These are phyloP conservation scores for Colletotrichum sansevieriae DNA, from an alignment of 2,329 filamentous ascomycete species.

Conservation along the genomic window DNA sequence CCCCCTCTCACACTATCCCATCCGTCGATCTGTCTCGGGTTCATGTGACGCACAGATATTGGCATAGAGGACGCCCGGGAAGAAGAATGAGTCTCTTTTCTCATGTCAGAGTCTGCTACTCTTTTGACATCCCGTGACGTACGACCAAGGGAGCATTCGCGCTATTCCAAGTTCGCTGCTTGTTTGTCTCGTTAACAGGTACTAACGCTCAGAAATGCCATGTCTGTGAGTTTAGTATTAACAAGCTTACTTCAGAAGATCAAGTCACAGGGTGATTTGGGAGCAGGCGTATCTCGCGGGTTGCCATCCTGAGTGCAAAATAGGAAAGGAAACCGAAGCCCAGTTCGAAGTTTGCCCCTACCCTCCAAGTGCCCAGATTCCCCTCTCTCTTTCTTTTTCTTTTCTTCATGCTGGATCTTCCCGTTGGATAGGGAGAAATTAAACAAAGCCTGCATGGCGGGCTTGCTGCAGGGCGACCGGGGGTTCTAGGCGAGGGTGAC, in stretches of 20 bases:
- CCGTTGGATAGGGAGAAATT: neutral
- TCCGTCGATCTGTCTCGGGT: constrained; percentile 17
- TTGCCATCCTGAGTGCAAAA: neutral
- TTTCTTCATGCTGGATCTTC: no score
- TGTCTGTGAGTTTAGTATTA: constrained; percentile 7
- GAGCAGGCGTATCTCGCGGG: neutral
- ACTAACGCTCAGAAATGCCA: neutral
- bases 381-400: no score
- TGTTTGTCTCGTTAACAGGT: constrained; percentile 14
- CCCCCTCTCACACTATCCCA: constrained; percentile 8
- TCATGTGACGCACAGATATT: neutral
- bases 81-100: constrained; percentile 5
- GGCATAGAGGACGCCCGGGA: constrained; percentile 3
- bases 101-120: neutral
- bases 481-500: neutral
- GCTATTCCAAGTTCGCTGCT: neutral
- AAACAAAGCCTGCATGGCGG: constrained; percentile 7
- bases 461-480: neutral
- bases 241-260: constrained; percentile 22
- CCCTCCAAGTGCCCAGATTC: neutral
- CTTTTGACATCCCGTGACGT: constrained; percentile 9
- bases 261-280: neutral
- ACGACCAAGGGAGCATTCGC: neutral
- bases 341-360: neutral
- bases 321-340: constrained; percentile 27